Base-by-base conservation (phyloP, 768 basidiomycete species). In the Chalciporus pseudorubinellus region DNA sequence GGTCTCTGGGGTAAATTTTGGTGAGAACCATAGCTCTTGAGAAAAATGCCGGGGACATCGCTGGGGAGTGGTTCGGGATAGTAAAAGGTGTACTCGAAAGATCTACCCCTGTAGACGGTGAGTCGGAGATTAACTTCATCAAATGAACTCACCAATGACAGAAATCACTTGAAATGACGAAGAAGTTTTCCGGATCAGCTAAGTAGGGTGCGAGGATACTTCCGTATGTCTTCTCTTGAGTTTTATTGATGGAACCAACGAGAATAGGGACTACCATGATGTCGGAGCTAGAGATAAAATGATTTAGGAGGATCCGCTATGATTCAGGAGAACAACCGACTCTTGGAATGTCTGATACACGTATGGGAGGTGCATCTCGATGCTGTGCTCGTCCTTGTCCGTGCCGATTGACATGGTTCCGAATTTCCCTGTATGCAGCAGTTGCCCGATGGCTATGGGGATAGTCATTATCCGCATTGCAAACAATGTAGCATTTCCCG, bases 331-430 rank as follows among this genome's bases (percentile, higher is more conserved):
- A 18, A 29, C 6, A 29, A 63, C 74, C 57, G 62, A 92, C 92
- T 83, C 83, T 68, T 89, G 77, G 53, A 95, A 97, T 11, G 87
- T 72, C 67, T 92, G 92, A 44, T 89, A 81, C 38, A 97, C 74
- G 67, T 92, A 95, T 6, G 95, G 94, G 16, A 98, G 78, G 62
- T 98, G 95, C 92, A 99, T 95, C 73, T 99, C 97, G 48, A 99
- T 83, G 64, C 92, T 95, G 67, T 99, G 97, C 62, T 99, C 97
- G 24, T 87, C 91, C 69, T 94, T 93, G 64, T 99, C 97, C 2
- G 83, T 83, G 2, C 72, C 60, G 3, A 77, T 58, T 16, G 71
- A 72, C 82, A 99, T 85, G 10, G 76, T 71, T 33, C 79, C 76
- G 59, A 98, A 98, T 48, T 82, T 71, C 4, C 53, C 56, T 1